Evolutionary conservation across 345 rosid genomes (phyloP).

Genomic region (Bruguiera sexangula): DNA sequence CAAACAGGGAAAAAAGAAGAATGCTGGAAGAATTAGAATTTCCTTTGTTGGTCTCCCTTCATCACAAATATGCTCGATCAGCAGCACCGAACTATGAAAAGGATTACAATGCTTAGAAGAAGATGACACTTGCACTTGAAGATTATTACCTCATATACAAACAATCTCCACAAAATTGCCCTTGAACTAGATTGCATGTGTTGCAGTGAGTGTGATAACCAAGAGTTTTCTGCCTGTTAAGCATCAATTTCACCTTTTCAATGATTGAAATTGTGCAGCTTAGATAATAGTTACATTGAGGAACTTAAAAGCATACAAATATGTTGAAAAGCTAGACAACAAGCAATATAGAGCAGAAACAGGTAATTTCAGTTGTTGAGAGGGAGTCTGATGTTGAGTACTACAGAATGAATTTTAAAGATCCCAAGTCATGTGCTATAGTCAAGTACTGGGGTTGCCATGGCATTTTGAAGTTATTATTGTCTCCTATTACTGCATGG

Average conservation of each 20-base stretch:
- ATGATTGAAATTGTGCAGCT: not conserved
- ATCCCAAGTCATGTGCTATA: not conserved
- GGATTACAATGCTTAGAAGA: not conserved
- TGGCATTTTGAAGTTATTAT: not conserved
- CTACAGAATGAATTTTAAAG: not conserved
- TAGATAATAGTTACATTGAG: not conserved
- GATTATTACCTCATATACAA: slow-evolving; percentile 67
- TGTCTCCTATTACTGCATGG: not conserved
- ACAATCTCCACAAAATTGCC: slow-evolving; percentile 97
- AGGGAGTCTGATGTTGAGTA: not conserved
- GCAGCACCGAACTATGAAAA: no score
- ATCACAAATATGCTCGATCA: no score
- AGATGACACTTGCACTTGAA: slow-evolving; percentile 3
- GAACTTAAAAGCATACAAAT: not conserved
- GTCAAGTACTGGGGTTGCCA: not conserved
- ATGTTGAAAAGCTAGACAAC: not conserved
- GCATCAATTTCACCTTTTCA: slow-evolving; percentile 7
- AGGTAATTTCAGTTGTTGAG: not conserved
- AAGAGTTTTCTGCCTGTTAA: slow-evolving; percentile 88
- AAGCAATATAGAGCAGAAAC: not conserved
- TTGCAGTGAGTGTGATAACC: slow-evolving; percentile 75
- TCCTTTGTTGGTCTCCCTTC: not conserved
- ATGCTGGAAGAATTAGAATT: not conserved
- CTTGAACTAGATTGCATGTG: slow-evolving; percentile 57
- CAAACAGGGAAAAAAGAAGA: not conserved